phyloP scores from a whole-genome alignment of 257 asterid genomes.

The Primulina huaijiensis region DNA sequence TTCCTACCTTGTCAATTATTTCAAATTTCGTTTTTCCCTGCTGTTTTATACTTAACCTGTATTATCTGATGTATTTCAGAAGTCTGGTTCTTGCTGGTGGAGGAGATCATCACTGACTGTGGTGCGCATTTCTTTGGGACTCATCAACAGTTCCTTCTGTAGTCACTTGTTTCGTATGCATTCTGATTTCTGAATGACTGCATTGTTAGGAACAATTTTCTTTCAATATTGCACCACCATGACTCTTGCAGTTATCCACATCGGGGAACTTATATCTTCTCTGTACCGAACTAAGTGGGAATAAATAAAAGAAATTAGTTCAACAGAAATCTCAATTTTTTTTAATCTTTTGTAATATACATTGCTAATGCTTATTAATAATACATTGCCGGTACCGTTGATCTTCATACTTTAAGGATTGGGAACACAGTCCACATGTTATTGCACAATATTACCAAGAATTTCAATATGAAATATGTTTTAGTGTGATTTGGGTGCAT shows the following conservation, averaged over 20 bases:
- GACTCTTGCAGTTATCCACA: not conserved
- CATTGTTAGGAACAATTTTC: slow-evolving; percentile 13
- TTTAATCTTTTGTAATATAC: too few relatives aligned
- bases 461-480: too few relatives aligned
- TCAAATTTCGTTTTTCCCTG: not conserved
- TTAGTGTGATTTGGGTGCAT: too few relatives aligned
- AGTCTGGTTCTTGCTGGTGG: slow-evolving; percentile 39
- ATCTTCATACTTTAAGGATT: too few relatives aligned
- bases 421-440: too few relatives aligned
- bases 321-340: not conserved
- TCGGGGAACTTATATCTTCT: slow-evolving; percentile 11
- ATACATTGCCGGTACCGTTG: too few relatives aligned
- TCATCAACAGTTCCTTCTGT: slow-evolving; percentile 18
- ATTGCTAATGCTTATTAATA: too few relatives aligned
- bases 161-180: slow-evolving; percentile 19
- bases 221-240: slow-evolving; percentile 12
- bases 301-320: too few relatives aligned
- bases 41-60: not conserved
- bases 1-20: not conserved
- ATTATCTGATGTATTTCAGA: slow-evolving; percentile 39
- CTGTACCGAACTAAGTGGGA: not conserved
- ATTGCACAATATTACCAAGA: too few relatives aligned
- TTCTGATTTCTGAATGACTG: slow-evolving; percentile 20
- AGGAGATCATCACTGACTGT: slow-evolving; percentile 35
- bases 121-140: slow-evolving; percentile 17